Conservation (phyloP, 768 basidiomycete genomes). For the Myochromella boudieri region DNA sequence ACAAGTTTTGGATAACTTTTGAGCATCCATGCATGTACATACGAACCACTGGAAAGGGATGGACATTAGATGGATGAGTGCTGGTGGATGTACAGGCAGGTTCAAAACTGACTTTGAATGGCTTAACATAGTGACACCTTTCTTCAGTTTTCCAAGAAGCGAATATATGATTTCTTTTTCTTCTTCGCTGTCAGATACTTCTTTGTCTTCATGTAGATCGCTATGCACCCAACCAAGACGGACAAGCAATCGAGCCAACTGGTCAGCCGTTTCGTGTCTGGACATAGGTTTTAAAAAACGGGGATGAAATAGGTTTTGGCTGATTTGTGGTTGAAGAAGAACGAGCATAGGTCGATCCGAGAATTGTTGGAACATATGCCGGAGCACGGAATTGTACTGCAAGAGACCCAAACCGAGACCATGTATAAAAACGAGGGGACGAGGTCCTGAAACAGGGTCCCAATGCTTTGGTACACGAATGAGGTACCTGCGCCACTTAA, state of each 20-base stretch:
- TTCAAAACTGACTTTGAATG: slow-evolving; percentile 77
- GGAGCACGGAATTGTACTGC: slow-evolving; percentile 66
- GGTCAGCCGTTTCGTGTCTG: slow-evolving; percentile 56
- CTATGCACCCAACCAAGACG: slow-evolving; percentile 63
- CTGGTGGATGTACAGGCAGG: not conserved
- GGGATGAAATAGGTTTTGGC: slow-evolving; percentile 81
- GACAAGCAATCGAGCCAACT: slow-evolving; percentile 55
- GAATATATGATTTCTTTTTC: slow-evolving; percentile 24
- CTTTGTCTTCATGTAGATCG: slow-evolving; percentile 17
- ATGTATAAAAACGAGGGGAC: slow-evolving; percentile 83
- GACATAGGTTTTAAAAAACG: slow-evolving; percentile 69
- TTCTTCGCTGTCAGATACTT: slow-evolving; percentile 23
- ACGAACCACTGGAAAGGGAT: slow-evolving; percentile 61
- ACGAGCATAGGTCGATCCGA: slow-evolving; percentile 75
- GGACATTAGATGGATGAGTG: not conserved
- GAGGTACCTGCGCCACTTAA: slow-evolving; percentile 54
- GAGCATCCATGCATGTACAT: slow-evolving; percentile 86
- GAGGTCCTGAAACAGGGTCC: slow-evolving; percentile 53
- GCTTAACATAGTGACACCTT: slow-evolving; percentile 76
- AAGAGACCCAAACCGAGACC: slow-evolving; percentile 84
- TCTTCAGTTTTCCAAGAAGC: slow-evolving; percentile 22
- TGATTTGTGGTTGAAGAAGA: slow-evolving; percentile 79
- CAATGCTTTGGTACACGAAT: slow-evolving; percentile 69
- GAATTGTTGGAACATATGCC: slow-evolving; percentile 53
- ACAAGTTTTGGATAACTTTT: slow-evolving; percentile 73